A percentile compares a stretch with the other conserved stretches of the same genome.
Conservation (phyloP, 345 rosid species). For the Ceriops decandra region DNA sequence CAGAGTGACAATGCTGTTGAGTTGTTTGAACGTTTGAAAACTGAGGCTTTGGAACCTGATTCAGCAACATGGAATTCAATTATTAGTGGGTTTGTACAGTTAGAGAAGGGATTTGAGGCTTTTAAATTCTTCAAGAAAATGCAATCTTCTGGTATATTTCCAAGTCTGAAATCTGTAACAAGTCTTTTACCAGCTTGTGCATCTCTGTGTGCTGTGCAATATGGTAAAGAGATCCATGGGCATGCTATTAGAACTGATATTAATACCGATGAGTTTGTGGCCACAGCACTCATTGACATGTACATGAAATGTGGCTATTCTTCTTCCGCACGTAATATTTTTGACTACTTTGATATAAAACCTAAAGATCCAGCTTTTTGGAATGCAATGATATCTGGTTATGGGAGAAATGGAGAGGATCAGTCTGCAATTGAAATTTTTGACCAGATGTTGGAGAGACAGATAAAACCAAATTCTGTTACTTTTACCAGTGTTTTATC, state of each 20-base stretch:
- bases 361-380: slow-evolving; percentile 62
- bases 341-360: slow-evolving; percentile 41
- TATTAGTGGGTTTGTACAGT: slow-evolving; percentile 56
- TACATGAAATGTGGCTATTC: slow-evolving; percentile 61
- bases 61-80: slow-evolving; percentile 68
- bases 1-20: slow-evolving; percentile 42
- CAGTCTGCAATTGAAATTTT: slow-evolving; percentile 47
- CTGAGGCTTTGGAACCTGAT: slow-evolving; percentile 53
- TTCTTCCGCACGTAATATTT: slow-evolving; percentile 37
- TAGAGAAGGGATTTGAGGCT: slow-evolving; percentile 45
- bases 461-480: slow-evolving; percentile 48
- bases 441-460: slow-evolving; percentile 38
- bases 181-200: slow-evolving; percentile 64
- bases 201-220: slow-evolving; percentile 38
- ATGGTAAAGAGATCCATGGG: slow-evolving; percentile 60
- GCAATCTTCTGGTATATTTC: slow-evolving; percentile 36
- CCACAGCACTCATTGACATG: slow-evolving; percentile 53
- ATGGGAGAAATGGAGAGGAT: slow-evolving; percentile 60
- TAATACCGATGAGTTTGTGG: slow-evolving; percentile 35
- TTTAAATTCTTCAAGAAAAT: slow-evolving; percentile 51
- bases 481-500: slow-evolving; percentile 48
- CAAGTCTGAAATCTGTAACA: slow-evolving; percentile 53
- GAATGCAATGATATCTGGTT: slow-evolving; percentile 76
- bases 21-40: slow-evolving; percentile 43
- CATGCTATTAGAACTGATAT: slow-evolving; percentile 38